Base-by-base conservation (phyloP, 495 filamentous ascomycete species). In the Friedmanniomyces endolithicus region DNA sequence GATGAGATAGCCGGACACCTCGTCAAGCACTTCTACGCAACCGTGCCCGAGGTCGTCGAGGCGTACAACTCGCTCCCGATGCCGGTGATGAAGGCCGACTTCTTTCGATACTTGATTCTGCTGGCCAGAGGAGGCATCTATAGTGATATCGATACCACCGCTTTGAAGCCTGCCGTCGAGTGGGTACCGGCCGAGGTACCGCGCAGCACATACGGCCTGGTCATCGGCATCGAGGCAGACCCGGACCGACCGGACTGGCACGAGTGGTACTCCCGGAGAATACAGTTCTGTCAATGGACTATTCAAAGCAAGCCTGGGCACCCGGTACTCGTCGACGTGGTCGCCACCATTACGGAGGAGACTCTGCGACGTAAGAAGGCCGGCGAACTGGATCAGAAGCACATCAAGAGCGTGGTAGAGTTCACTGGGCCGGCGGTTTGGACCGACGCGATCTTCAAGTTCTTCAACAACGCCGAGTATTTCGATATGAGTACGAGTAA, bases 221-320 rank as follows among this genome's bases (percentile, higher is more conserved):
- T 97, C 22, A 76, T 96, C 60, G 92, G 92, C 41, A 96, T 98
- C 56, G 92, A 98, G 68, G 92, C 92, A 3, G 92, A 98, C 63
- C 90, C 92, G 1, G 89, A 97, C 67, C 78, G 92, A 40, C 76
- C 79, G 1, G 92, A 98, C 63, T 98, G 92, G 92, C 77, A 80
- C 33, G 76, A 94, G 0, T 98, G 92, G 92, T 98, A 96, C 70
- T 89, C 87, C 50, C 84, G 92, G 50, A 77, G 92, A 25, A 88
- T 98, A 48, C 92, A 98, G 64, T 98, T 98, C 68, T 98, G 92
- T 68, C 92, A 98, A 66, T 98, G 92, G 92, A 98, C 92, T 3
- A 95, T 98, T 49, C 90, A 96, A 65, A 72, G 86, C 40, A 98
- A 98, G 68, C 85, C 92, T 0, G 92, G 92, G 8, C 92, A 98